Evolutionary conservation across 768 basidiomycete genomes (phyloP).

Genomic region (Amanita fuliginea): DNA sequence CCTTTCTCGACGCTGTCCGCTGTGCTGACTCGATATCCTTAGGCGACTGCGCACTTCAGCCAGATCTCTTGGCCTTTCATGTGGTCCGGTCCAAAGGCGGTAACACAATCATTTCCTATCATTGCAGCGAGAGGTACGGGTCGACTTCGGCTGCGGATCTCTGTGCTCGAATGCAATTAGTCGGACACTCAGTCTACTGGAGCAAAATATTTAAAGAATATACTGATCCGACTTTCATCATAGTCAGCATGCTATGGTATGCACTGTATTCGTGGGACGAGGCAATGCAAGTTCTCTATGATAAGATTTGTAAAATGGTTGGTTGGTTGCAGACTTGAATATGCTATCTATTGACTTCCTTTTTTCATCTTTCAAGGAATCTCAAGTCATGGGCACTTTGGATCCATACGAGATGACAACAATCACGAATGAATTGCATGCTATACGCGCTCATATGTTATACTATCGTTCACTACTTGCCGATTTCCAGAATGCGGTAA

Average conservation of each 20-base stretch:
- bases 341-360: neutral
- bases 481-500: constrained; percentile 41
- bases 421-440: constrained; percentile 43
- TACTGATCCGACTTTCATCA: constrained; percentile 42
- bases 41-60: constrained; percentile 18
- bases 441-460: constrained; percentile 48
- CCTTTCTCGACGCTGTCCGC: neutral
- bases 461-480: constrained; percentile 45
- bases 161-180: constrained; percentile 36
- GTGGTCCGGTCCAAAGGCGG: constrained; percentile 30
- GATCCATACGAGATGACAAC: constrained; percentile 19
- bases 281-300: constrained; percentile 39
- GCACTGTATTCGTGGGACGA: constrained; percentile 55
- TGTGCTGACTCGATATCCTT: constrained; percentile 11
- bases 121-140: constrained; percentile 22
- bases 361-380: constrained; percentile 26
- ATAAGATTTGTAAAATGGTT: constrained; percentile 38
- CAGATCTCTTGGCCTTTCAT: constrained; percentile 38
- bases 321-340: neutral
- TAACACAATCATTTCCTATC: constrained; percentile 41
- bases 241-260: constrained; percentile 47
- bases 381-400: constrained; percentile 23
- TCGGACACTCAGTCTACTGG: constrained; percentile 40
- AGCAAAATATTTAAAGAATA: constrained; percentile 27
- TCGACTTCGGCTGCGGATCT: constrained; percentile 31